Evolutionary conservation across 495 filamentous ascomycete genomes (phyloP), one percentile per base, ranked within the genome.

Genomic region (Podospora didyma): DNA sequence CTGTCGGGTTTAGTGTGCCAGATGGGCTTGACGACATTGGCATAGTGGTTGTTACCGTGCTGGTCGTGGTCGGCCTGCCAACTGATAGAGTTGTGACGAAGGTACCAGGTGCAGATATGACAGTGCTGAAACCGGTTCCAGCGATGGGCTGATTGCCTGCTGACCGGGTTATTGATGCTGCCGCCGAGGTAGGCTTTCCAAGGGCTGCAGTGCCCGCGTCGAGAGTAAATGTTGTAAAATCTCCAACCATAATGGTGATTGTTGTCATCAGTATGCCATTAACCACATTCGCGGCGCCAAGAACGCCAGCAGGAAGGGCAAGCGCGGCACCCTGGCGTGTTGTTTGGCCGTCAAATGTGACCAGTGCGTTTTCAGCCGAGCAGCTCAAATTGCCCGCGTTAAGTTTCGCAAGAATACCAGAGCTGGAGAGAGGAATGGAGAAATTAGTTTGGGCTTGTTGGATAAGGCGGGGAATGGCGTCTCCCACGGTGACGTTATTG

Each of bases 281-380:
- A 7, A 67, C 51, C 20, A 58, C 56, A 28, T 51, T 62, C 20
- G 62, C 64, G 2, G 69, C 66, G 17, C 66, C 61, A 20, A 64
- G 44, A 21, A 42, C 61, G 24, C 60, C 59, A 2, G 59, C 48
- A 7, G 52, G 24, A 46, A 50, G 17, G 61, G 62, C 34, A 49
- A 62, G 28, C 53, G 61, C 59, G 19, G 54, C 69, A 23, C 60
- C 58, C 20, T 64, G 60, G 12, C 75, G 73, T 20, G 67, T 64
- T 12, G 76, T 69, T 49, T 71, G 58, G 3, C 85, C 83, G 53
- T 85, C 80, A 62, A 98, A 95, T 0, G 89, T 87, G 7, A 97
- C 86, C 20, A 98, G 81, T 0, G 89, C 84, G 58, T 97, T 97
- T 71, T 96, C 85, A 0, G 84, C 81, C 1, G 79, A 82, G 70